Conservation (phyloP, 2,329 filamentous ascomycete species). For the Aspergillus brunneoviolaceus region DNA sequence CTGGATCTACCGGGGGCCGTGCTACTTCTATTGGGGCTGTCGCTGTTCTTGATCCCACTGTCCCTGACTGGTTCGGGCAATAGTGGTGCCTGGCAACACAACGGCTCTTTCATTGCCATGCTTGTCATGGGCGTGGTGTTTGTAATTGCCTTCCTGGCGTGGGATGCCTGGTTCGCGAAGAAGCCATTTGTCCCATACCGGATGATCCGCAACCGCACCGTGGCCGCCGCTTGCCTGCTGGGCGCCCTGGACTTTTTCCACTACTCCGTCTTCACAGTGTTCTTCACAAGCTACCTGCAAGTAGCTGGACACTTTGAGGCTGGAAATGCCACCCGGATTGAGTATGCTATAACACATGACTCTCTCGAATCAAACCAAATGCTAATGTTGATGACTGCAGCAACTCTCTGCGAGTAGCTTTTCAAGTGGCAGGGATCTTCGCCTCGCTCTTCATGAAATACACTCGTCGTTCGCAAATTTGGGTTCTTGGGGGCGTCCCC, state of each 20-base stretch:
- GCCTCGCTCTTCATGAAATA: conserved; percentile 40
- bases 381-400: conserved; percentile 15
- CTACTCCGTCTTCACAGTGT: conserved; percentile 40
- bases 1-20: conserved; percentile 38
- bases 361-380: not conserved
- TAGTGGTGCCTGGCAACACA: conserved; percentile 18
- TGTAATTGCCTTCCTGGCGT: conserved; percentile 31
- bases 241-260: conserved; percentile 39
- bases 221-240: conserved; percentile 40
- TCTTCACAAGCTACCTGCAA: conserved; percentile 45
- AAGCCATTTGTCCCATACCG: conserved; percentile 43
- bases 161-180: conserved; percentile 40
- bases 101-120: conserved; percentile 40
- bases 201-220: conserved; percentile 40
- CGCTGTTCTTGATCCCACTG: conserved; percentile 37
- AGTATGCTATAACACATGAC: conserved; percentile 6
- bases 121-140: conserved; percentile 33
- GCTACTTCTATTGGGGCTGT: conserved; percentile 35
- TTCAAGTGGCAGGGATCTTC: conserved; percentile 39
- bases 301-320: conserved; percentile 40
- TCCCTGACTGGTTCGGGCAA: conserved; percentile 41
- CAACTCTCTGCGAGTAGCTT: conserved; percentile 35
- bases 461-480: conserved; percentile 37
- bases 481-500: conserved; percentile 32
- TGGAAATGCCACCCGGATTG: conserved; percentile 34